A percentile compares a stretch with the other conserved stretches of the same genome.
phyloP scores from a whole-genome alignment of 2,329 filamentous ascomycete genomes.

The Arthrinium phaeospermum region DNA sequence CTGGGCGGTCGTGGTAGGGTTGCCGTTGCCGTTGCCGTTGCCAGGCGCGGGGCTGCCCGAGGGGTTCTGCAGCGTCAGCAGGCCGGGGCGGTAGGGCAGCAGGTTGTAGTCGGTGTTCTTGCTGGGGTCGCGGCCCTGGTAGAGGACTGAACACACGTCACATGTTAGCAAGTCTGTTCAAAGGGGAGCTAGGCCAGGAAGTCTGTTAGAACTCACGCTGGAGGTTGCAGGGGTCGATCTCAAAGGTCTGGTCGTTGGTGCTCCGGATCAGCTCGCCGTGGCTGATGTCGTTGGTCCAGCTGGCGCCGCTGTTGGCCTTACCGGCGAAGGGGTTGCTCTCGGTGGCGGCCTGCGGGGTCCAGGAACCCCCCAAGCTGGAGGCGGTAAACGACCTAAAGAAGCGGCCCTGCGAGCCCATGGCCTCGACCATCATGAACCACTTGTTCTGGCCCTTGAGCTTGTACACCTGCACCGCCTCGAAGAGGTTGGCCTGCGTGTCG shows the following conservation, averaged over 20 bases:
- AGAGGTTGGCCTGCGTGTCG: conserved; percentile 63
- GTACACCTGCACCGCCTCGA: conserved; percentile 72
- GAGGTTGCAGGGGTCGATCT: conserved; percentile 68
- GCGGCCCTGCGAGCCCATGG: conserved; percentile 60
- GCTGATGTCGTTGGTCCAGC: conserved; percentile 71
- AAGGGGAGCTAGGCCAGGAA: too few relatives aligned
- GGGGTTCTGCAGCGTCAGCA: conserved; percentile 52
- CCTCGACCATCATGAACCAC: conserved; percentile 74
- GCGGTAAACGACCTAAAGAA: conserved; percentile 73
- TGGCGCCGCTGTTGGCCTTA: conserved; percentile 67
- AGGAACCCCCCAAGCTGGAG: conserved; percentile 58
- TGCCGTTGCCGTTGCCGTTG: neutral
- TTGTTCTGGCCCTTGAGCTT: conserved; percentile 55
- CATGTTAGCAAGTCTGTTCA: neutral
- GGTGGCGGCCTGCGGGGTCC: conserved; percentile 61
- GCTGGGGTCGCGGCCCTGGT: conserved; percentile 60
- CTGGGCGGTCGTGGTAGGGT: neutral
- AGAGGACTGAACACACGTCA: conserved; percentile 49
- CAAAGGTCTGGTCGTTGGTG: conserved; percentile 65
- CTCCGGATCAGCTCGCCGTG: conserved; percentile 66
- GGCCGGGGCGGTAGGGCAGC: conserved; percentile 60
- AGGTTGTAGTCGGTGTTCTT: conserved; percentile 52
- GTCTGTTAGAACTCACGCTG: conserved; percentile 40
- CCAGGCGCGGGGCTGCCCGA: neutral
- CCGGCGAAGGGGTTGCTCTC: conserved; percentile 69